Evolutionary conservation across 2,329 filamentous ascomycete genomes (phyloP), one percentile per base, ranked within the genome.

Genomic region (Celoporthe dispersa): DNA sequence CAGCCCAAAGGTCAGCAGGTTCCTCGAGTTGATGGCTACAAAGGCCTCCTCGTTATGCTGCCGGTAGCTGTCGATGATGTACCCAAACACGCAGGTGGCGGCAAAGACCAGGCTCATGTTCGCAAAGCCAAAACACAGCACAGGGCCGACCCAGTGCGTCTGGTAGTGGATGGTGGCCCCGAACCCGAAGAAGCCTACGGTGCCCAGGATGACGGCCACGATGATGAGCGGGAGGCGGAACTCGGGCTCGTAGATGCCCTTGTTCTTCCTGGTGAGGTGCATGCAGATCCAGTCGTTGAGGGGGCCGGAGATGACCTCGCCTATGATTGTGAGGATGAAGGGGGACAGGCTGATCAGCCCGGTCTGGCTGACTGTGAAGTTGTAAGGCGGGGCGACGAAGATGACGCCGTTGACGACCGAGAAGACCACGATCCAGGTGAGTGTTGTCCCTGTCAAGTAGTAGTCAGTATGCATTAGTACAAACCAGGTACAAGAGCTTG

Each of bases 221-320:
- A 80, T 68, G 71, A 84, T 80, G 1, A 83, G 78, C 16, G 80
- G 80, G 11, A 85, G 78, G 12, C 85, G 81, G 73, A 86, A 87
- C 73, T 87, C 85, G 6, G 85, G 85, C 74, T 87, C 85, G 75
- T 86, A 87, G 63, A 86, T 78, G n/a, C 85, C 85, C 28, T 77
- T 78, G 74, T 86, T 87, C 71, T 79, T 81, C 74, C 81, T 82
- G 4, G 84, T 82, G 68, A 85, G 80, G 76, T 78, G 83, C 28
- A 85, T 71, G 68, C 78, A 80, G 41, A 83, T 74, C 76, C 78
- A 82, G 75, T 85, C 84, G 73, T 82, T 84, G 62, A 86, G 72
- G 0, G 83, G 83, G 1, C 84, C 84, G 0, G 80, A 79, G 3
- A 84, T 73, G 11, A 84, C 53, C 68, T 83, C 80, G 35, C 83